Conservation (phyloP, 73 alveolate genomes). For the Paramecium biaurelia region DNA sequence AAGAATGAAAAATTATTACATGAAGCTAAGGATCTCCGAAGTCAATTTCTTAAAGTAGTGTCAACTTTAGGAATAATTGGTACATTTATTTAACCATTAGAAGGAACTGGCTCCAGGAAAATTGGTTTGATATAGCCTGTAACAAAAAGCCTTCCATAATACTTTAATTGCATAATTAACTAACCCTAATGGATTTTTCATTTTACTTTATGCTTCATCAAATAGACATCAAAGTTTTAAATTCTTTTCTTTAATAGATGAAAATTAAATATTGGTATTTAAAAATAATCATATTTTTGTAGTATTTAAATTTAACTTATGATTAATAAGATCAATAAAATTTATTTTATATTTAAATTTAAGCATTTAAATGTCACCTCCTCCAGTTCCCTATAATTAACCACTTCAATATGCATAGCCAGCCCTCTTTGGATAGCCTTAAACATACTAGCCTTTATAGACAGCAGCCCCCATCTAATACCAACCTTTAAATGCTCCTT, state of each 20-base stretch:
- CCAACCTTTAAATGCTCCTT: background rate
- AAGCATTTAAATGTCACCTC: background rate
- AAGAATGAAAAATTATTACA: background rate
- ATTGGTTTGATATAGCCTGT: no score
- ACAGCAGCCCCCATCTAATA: background rate
- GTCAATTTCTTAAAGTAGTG: background rate
- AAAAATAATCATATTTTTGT: background rate
- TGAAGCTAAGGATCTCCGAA: background rate
- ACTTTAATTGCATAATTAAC: background rate
- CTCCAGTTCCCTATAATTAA: background rate
- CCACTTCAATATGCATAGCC: background rate
- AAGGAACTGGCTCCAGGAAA: background rate
- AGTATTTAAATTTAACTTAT: background rate
- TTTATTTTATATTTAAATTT: background rate
- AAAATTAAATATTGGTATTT: no score
- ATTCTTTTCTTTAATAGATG: background rate
- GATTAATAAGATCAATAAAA: background rate
- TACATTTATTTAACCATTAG: background rate
- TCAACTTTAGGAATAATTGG: background rate
- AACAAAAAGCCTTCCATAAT: no score
- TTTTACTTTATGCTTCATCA: background rate
- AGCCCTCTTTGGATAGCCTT: background rate
- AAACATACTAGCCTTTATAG: background rate
- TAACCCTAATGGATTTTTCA: background rate
- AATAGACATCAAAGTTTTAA: background rate